These are phyloP conservation scores for Pseudocercospora vitis DNA, from an alignment of 2,329 filamentous ascomycete species.

Conservation along the genomic window DNA sequence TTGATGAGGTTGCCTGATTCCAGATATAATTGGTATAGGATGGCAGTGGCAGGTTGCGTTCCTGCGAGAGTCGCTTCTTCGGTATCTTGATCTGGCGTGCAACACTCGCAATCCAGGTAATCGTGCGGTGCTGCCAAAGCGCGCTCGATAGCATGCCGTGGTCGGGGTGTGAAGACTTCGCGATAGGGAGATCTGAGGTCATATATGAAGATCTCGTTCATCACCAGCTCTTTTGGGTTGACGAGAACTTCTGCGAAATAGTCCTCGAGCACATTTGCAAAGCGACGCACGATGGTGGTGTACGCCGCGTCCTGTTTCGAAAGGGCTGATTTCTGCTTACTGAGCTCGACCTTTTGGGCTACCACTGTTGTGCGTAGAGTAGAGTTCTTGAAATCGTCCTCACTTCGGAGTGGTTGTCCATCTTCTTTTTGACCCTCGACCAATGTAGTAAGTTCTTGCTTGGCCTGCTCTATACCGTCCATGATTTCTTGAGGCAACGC, in stretches of 20 bases:
- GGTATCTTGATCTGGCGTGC: conserved; percentile 45
- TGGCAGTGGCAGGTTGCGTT: conserved; percentile 67
- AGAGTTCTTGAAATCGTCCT: conserved; percentile 69
- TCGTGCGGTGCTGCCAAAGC: conserved; percentile 72
- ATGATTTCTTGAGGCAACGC: conserved; percentile 2
- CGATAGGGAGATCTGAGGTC: conserved; percentile 67
- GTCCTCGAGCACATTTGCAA: conserved; percentile 53
- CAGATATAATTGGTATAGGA: conserved; percentile 76
- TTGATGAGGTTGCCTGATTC: conserved; percentile 78
- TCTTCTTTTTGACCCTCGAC: conserved; percentile 20
- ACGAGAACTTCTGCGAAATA: conserved; percentile 51
- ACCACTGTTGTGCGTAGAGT: conserved; percentile 75
- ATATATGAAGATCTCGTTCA: conserved; percentile 75
- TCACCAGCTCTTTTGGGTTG: conserved; percentile 54
- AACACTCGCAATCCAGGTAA: conserved; percentile 74
- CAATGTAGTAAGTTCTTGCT: conserved; percentile 28
- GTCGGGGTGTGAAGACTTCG: conserved; percentile 73
- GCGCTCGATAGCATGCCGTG: conserved; percentile 68
- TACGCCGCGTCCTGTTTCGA: conserved; percentile 71
- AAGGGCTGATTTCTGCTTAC: conserved; percentile 69
- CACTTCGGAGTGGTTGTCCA: conserved; percentile 57
- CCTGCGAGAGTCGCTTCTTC: conserved; percentile 53
- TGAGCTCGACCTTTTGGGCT: conserved; percentile 77
- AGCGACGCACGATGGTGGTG: conserved; percentile 62
- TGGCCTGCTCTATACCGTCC: conserved; percentile 10